phyloP scores from a whole-genome alignment of 169 alveolate genomes.

The Fabrea salina region DNA sequence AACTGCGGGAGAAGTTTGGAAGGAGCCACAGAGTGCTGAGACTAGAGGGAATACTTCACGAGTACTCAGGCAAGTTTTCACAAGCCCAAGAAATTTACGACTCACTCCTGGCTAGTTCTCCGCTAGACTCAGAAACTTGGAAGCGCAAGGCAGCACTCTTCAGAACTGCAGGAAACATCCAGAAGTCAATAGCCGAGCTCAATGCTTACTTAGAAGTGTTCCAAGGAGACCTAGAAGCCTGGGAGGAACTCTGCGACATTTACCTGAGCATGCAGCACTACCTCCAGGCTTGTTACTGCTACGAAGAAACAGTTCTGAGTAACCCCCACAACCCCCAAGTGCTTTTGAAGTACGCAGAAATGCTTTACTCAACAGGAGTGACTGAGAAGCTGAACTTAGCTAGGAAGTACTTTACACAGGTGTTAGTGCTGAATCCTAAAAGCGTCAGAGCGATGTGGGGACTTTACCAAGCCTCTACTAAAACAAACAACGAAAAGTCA shows the following conservation, averaged over 20 bases:
- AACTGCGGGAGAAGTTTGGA: background rate
- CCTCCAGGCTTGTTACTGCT: constrained; percentile 14
- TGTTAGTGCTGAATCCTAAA: background rate
- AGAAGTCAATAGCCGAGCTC: background rate
- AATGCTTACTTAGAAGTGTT: constrained; percentile 21
- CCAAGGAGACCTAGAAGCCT: constrained; percentile 22
- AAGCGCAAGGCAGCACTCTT: constrained; percentile 10
- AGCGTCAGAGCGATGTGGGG: constrained; percentile 31
- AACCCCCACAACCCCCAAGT: constrained; percentile 12
- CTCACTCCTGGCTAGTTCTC: background rate
- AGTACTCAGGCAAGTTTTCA: constrained; percentile 3
- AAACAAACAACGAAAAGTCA: background rate
- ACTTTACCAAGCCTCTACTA: background rate
- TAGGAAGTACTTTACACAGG: constrained; percentile 20
- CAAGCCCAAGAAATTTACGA: constrained; percentile 28
- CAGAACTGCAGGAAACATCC: constrained; percentile 4
- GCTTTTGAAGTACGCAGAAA: constrained; percentile 18
- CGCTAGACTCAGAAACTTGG: constrained; percentile 4
- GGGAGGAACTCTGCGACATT: constrained; percentile 21
- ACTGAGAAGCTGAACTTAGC: constrained; percentile 9
- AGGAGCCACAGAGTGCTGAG: background rate
- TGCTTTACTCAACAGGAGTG: constrained; percentile 2
- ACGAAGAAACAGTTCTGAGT: constrained; percentile 17
- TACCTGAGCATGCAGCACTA: background rate
- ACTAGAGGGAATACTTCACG: background rate